Percentiles rank a stretch among this genome's conserved stretches.
Conservation (phyloP, 2,329 filamentous ascomycete genomes). For the Monosporascus sp. region DNA sequence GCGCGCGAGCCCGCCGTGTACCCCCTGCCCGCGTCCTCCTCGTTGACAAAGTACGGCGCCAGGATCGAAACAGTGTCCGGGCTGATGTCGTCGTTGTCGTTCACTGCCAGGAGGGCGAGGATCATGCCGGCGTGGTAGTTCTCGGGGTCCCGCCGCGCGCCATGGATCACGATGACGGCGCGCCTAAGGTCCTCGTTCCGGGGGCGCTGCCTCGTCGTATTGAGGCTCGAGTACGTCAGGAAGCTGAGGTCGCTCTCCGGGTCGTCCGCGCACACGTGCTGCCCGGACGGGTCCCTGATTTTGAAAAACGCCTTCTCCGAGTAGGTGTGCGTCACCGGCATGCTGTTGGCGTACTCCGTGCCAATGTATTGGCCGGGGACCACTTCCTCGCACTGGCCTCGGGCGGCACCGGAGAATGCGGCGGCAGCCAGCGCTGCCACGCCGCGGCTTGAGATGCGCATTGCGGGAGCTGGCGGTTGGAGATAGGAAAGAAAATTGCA, state of each 20-base stretch:
- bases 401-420: not conserved
- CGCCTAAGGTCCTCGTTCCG: not conserved
- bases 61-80: conserved; percentile 1
- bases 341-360: conserved; percentile 2
- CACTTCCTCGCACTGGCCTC: conserved; percentile 1
- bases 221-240: conserved; percentile 1
- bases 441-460: not conserved
- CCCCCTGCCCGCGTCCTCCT: conserved; percentile 2
- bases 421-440: not conserved
- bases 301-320: conserved; percentile 3
- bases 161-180: conserved; percentile 1
- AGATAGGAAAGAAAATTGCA: no score
- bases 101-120: not conserved
- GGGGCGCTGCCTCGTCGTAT: not conserved
- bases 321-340: not conserved
- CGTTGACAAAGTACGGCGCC: conserved; percentile 8
- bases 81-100: not conserved
- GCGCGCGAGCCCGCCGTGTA: conserved; percentile 4
- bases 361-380: conserved; percentile 1
- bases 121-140: conserved; percentile 4
- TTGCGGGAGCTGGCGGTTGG: not conserved
- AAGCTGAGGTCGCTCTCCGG: conserved; percentile 1
- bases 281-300: conserved; percentile 2
- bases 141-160: not conserved
- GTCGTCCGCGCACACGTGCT: conserved; percentile 2